These are phyloP conservation scores for Barnettozyma hawaiiensis DNA, from an alignment of 1,139 yeast genomes.

Conservation along the genomic window DNA sequence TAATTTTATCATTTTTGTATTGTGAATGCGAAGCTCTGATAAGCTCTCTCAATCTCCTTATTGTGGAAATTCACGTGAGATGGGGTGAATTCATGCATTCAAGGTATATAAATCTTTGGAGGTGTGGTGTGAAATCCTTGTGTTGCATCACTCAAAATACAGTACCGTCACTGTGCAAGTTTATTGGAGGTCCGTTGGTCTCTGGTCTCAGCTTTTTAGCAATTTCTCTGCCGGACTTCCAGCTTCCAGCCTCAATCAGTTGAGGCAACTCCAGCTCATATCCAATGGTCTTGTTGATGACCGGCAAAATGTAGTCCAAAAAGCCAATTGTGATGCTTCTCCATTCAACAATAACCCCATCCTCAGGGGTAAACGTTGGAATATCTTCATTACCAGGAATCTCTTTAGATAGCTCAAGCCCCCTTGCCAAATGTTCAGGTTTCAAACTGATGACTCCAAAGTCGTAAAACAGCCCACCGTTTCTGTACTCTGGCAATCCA, in stretches of 20 bases:
- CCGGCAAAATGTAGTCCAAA: slow-evolving; percentile 43
- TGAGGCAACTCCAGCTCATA: slow-evolving; percentile 43
- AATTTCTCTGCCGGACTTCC: slow-evolving; percentile 56
- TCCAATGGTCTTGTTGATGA: slow-evolving; percentile 39
- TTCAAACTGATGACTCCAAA: slow-evolving; percentile 44
- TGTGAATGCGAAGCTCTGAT: too few relatives aligned
- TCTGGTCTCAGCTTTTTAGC: slow-evolving; percentile 43
- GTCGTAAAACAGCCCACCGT: slow-evolving; percentile 56
- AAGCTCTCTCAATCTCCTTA: too few relatives aligned
- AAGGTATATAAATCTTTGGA: too few relatives aligned
- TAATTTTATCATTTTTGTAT: too few relatives aligned
- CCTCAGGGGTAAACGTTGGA: slow-evolving; percentile 47
- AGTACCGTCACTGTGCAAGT: slow-evolving; percentile 52
- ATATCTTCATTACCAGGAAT: slow-evolving; percentile 28
- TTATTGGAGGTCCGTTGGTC: slow-evolving; percentile 55
- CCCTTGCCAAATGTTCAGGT: slow-evolving; percentile 31
- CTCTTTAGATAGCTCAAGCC: slow-evolving; percentile 30
- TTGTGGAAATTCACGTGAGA: too few relatives aligned
- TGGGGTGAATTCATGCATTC: too few relatives aligned
- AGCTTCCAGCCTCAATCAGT: slow-evolving; percentile 56
- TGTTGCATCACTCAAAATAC: slow-evolving; percentile 48
- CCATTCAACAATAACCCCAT: slow-evolving; percentile 62
- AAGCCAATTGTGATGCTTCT: slow-evolving; percentile 52
- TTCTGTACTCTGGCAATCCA: slow-evolving; percentile 59
- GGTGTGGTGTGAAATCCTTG: too few relatives aligned